phyloP scores from a whole-genome alignment of 2,329 filamentous ascomycete genomes.

The Cytospora piceae region DNA sequence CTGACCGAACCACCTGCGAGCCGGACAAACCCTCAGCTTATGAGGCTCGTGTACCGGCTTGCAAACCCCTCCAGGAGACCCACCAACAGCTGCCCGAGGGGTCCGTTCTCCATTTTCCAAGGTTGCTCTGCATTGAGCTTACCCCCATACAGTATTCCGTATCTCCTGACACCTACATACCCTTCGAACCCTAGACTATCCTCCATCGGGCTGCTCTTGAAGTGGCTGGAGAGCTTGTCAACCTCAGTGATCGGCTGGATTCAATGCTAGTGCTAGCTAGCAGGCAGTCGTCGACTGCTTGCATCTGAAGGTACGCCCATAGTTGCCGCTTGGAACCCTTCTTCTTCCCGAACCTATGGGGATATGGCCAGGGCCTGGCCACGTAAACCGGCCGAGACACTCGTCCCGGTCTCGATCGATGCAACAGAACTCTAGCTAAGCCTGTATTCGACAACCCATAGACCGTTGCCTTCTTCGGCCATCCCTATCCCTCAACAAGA shows the following conservation, averaged over 20 bases:
- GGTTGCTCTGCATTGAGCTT: neutral
- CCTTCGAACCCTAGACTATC: neutral
- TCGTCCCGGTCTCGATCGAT: neutral
- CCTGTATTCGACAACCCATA: neutral
- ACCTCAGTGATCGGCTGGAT: neutral
- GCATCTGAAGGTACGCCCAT: slow-evolving; percentile 1
- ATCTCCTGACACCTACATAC: slow-evolving; percentile 1
- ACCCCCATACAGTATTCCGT: neutral
- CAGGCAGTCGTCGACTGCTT: slow-evolving; percentile 1
- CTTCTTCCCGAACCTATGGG: neutral
- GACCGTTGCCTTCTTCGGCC: neutral
- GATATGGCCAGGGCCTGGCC: neutral
- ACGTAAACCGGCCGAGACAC: neutral
- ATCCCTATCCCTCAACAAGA: neutral
- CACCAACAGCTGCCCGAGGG: neutral
- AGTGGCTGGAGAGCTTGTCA: neutral
- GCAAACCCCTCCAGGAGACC: neutral
- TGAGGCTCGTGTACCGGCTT: neutral
- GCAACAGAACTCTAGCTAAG: neutral
- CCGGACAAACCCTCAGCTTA: neutral
- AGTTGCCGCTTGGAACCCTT: neutral
- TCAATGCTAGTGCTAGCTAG: neutral
- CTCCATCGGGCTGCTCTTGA: neutral
- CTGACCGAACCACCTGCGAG: neutral
- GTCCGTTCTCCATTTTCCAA: neutral